phyloP scores from a whole-genome alignment of 2,329 filamentous ascomycete species.

The Plenodomus biglobosus region DNA sequence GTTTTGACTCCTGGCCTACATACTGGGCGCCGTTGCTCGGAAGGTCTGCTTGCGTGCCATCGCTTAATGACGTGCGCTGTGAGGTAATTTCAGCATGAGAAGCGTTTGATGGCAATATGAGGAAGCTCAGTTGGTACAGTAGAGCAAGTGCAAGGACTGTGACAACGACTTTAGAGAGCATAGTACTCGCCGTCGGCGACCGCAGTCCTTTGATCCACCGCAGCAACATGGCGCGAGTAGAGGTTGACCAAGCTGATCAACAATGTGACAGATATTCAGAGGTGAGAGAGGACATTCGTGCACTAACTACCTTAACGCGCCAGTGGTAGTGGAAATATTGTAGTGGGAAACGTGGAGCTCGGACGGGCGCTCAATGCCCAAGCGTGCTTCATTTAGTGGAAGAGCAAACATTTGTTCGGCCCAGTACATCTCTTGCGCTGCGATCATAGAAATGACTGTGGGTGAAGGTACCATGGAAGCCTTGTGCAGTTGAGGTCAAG shows the following conservation, averaged over 20 bases:
- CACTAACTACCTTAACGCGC: no score
- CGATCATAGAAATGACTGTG: not conserved
- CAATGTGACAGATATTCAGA: not conserved
- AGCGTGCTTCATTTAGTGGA: not conserved
- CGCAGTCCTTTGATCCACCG: not conserved
- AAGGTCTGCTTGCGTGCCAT: not conserved
- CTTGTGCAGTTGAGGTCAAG: not conserved
- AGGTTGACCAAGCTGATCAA: not conserved
- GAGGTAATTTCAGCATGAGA: no score
- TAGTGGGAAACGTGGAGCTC: not conserved
- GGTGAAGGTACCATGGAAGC: not conserved
- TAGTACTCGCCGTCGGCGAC: not conserved
- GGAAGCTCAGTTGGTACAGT: not conserved
- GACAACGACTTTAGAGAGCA: not conserved
- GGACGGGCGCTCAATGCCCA: not conserved
- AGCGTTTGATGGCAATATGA: not conserved
- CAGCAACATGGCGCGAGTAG: not conserved
- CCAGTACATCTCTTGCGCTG: not conserved
- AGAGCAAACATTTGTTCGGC: not conserved
- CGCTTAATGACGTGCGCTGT: not conserved
- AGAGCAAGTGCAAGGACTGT: not conserved
- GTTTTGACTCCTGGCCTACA: not conserved
- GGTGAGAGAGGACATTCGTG: not conserved
- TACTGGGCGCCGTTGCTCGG: not conserved
- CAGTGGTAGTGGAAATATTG: not conserved